Evolutionary conservation across 2,329 filamentous ascomycete genomes (phyloP).

Genomic region (Karstenula rhodostoma): DNA sequence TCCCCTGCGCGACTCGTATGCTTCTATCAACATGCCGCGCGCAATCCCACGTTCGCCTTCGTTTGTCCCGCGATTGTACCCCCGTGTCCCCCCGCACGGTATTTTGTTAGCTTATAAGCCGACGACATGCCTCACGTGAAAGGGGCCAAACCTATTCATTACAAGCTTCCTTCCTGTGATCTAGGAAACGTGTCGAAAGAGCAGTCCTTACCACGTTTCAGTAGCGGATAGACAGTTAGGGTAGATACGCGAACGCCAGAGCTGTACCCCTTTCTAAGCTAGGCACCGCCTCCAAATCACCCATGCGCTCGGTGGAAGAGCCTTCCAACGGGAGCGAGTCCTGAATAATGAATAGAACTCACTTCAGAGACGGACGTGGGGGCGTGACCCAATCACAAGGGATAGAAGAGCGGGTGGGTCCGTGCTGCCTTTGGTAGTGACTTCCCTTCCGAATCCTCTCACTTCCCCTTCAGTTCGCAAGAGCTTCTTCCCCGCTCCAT

Average conservation of each 20-base stretch:
- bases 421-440: neutral
- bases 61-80: neutral
- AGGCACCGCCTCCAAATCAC: neutral
- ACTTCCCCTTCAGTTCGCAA: neutral
- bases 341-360: neutral
- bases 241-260: too few species aligned
- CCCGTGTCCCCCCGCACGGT: neutral
- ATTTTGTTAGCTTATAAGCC: neutral
- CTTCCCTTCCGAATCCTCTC: neutral
- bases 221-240: neutral
- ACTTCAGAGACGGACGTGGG: neutral
- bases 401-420: neutral
- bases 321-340: neutral
- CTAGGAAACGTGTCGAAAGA: too few species aligned
- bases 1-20: neutral
- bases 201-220: neutral
- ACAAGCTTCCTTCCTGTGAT: neutral
- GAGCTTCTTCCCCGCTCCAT: neutral
- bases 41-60: neutral
- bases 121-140: neutral
- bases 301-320: neutral
- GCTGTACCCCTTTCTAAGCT: neutral
- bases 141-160: neutral
- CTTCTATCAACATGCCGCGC: neutral
- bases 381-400: neutral